Conservation (phyloP, 345 rosid species). For the Citrus reticulata region DNA sequence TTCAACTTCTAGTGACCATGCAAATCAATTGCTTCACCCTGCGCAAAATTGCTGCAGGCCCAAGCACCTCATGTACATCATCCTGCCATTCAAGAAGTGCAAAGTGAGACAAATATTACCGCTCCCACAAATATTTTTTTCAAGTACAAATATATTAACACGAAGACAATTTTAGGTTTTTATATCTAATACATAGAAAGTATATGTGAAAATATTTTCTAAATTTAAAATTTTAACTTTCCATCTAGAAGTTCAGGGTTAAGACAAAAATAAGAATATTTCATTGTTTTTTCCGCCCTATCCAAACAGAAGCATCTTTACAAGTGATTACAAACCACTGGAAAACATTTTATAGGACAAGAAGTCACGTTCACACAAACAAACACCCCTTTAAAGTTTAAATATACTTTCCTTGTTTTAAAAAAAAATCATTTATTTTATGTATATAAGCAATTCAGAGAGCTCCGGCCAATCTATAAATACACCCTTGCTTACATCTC, state of each 20-base stretch:
- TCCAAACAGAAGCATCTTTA: not conserved
- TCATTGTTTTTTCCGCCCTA: not conserved
- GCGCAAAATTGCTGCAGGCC: too few species aligned
- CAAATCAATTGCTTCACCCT: too few species aligned
- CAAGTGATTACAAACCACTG: not conserved
- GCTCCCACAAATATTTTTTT: too few species aligned
- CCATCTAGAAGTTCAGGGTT: not conserved
- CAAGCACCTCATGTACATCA: too few species aligned
- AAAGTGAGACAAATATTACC: too few species aligned
- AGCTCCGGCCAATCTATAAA: not conserved
- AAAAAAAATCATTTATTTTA: too few species aligned
- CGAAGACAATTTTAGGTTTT: not conserved
- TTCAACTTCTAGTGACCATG: too few species aligned
- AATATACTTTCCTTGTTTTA: not conserved
- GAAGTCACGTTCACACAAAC: not conserved
- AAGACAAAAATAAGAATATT: not conserved
- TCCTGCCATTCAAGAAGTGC: too few species aligned
- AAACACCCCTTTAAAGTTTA: not conserved
- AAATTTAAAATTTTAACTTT: too few species aligned
- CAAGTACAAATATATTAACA: not conserved
- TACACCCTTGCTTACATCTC: not conserved
- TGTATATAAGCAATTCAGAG: not conserved
- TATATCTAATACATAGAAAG: not conserved
- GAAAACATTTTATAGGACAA: not conserved
- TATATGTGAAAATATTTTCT: too few species aligned